These are phyloP conservation scores for Zymoseptoria ardabiliae DNA, from an alignment of 2,329 filamentous ascomycete species.

Conservation along the genomic window DNA sequence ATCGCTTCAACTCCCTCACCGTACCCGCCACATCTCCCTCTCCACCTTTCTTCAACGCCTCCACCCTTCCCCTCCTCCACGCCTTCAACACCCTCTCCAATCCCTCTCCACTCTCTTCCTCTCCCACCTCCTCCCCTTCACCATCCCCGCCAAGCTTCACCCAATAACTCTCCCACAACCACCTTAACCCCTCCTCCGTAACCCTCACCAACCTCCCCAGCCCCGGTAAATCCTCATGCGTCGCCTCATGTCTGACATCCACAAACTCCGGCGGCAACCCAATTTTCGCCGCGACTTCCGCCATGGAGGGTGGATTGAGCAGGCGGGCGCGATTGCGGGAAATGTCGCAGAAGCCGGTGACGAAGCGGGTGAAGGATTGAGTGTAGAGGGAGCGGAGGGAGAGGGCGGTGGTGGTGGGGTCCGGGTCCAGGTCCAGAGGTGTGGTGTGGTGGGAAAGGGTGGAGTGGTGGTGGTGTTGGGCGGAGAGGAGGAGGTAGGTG, in stretches of 20 bases:
- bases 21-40: constrained; percentile 12
- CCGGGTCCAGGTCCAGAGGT: too few species aligned
- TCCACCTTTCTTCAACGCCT: constrained; percentile 23
- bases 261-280: constrained; percentile 72
- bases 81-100: constrained; percentile 14
- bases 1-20: constrained; percentile 18
- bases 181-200: constrained; percentile 62
- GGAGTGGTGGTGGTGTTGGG: constrained; percentile 48
- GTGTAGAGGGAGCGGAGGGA: constrained; percentile 63
- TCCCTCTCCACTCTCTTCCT: constrained; percentile 11
- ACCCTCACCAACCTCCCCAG: constrained; percentile 65
- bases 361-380: constrained; percentile 62
- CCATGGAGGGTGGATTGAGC: constrained; percentile 60
- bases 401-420: constrained; percentile 44
- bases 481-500: constrained; percentile 65
- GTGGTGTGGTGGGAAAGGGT: constrained; percentile 36
- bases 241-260: constrained; percentile 81
- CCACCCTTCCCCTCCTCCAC: constrained; percentile 19
- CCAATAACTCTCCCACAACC: constrained; percentile 93
- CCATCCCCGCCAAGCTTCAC: constrained; percentile 36
- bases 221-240: constrained; percentile 78
- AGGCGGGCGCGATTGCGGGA: constrained; percentile 56
- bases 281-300: constrained; percentile 60
- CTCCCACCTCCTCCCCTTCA: constrained; percentile 24
- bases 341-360: constrained; percentile 71